phyloP scores from a whole-genome alignment of 2,329 filamentous ascomycete genomes.

The Dothistroma septosporum region DNA sequence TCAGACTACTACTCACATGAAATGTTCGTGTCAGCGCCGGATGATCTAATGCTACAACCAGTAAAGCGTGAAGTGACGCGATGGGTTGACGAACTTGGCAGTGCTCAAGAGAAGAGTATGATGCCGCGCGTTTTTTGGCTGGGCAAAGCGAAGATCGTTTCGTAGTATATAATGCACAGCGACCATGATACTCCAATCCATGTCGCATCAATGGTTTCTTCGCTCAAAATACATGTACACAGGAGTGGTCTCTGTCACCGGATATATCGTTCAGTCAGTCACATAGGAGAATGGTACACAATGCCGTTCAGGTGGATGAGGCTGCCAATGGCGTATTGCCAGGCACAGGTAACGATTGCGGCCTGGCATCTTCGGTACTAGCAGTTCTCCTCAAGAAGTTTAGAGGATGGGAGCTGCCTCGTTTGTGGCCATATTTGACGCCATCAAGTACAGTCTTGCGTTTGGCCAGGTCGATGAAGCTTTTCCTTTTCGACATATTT shows the following conservation, averaged over 20 bases:
- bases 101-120: no score
- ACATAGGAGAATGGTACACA: not conserved
- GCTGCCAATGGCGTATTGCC: not conserved
- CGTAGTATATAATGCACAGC: not conserved
- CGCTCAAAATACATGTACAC: not conserved
- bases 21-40: no score
- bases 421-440: conserved; percentile 8
- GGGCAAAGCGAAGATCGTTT: not conserved
- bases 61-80: no score
- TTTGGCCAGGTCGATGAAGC: conserved; percentile 11
- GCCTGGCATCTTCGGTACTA: conserved; percentile 4
- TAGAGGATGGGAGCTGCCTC: conserved; percentile 13
- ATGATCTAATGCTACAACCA: no score
- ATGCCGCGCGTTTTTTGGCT: no score
- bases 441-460: conserved; percentile 7
- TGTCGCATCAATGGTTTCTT: not conserved
- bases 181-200: not conserved
- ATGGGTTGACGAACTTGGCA: no score
- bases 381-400: conserved; percentile 14
- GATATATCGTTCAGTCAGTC: not conserved
- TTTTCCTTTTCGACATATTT: conserved; percentile 9
- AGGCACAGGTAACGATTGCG: conserved; percentile 4
- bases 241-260: not conserved
- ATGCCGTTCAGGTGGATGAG: not conserved
- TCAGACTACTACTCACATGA: no score